phyloP scores from a whole-genome alignment of 371 early-diverging fungal genomes.

The Mortierella sp. region DNA sequence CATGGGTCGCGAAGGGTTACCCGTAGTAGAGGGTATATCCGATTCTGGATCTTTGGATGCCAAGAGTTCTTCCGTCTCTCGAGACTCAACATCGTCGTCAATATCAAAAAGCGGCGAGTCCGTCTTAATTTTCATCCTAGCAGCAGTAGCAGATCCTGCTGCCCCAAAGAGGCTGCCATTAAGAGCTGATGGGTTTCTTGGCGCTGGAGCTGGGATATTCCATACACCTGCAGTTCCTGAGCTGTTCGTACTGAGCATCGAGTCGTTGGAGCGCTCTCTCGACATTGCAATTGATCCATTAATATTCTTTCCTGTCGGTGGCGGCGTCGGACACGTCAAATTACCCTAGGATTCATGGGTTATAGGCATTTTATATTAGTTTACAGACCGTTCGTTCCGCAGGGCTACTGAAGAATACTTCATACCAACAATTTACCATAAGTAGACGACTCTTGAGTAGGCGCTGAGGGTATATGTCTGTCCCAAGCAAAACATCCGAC shows the following conservation, averaged over 20 bases:
- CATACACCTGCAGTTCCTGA: slow-evolving; percentile 6
- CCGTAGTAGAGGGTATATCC: background rate
- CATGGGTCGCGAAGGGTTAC: background rate
- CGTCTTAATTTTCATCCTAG: slow-evolving; percentile 33
- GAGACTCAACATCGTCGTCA: slow-evolving; percentile 34
- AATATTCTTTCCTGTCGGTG: slow-evolving; percentile 2
- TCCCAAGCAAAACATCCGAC: slow-evolving; percentile 54
- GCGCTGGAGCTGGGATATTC: slow-evolving; percentile 9
- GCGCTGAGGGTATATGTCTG: slow-evolving; percentile 57
- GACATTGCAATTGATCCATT: slow-evolving; percentile 26
- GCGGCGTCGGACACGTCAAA: slow-evolving; percentile 26
- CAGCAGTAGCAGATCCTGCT: slow-evolving; percentile 28
- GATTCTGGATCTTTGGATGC: slow-evolving; percentile 18
- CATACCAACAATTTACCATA: slow-evolving; percentile 26
- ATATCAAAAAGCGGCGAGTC: slow-evolving; percentile 48
- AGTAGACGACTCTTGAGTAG: slow-evolving; percentile 45
- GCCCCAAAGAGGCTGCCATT: slow-evolving; percentile 38
- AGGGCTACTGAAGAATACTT: too few species aligned
- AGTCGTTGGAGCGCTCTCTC: slow-evolving; percentile 33
- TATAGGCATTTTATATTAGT: background rate
- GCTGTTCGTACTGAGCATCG: slow-evolving; percentile 20
- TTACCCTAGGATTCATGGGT: slow-evolving; percentile 18
- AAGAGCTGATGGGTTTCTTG: slow-evolving; percentile 3
- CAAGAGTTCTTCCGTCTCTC: slow-evolving; percentile 48
- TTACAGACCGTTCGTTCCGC: too few species aligned